Evolutionary conservation across 495 filamentous ascomycete genomes (phyloP).

Genomic region (Diplogelasinospora grovesii): DNA sequence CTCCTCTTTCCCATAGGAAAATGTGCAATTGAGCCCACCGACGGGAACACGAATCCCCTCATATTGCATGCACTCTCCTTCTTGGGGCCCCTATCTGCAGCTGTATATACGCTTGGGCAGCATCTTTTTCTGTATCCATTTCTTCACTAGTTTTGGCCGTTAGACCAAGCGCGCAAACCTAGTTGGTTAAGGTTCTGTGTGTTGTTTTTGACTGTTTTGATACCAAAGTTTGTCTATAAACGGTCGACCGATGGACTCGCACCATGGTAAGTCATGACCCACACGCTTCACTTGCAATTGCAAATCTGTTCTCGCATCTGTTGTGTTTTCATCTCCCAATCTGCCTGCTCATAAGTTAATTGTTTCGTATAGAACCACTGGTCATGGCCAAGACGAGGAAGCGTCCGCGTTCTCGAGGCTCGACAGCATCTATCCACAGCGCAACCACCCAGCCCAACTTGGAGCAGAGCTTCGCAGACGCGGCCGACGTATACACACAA

Average conservation of each 20-base stretch:
- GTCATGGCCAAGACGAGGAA: slow-evolving; percentile 42
- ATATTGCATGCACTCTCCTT: slow-evolving; percentile 12
- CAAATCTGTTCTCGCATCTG: not conserved
- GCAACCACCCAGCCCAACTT: slow-evolving; percentile 59
- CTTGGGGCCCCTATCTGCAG: not conserved
- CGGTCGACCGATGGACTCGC: slow-evolving; percentile 26
- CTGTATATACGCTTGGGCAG: slow-evolving; percentile 4
- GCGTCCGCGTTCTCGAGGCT: slow-evolving; percentile 70
- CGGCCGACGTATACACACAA: slow-evolving; percentile 45
- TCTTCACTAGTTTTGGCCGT: not conserved
- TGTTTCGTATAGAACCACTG: slow-evolving; percentile 20
- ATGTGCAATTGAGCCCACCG: slow-evolving; percentile 20
- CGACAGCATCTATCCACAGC: slow-evolving; percentile 75
- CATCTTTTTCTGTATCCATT: slow-evolving; percentile 8
- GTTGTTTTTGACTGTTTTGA: slow-evolving; percentile 15
- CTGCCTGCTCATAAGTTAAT: slow-evolving; percentile 10
- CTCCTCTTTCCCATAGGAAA: slow-evolving; percentile 16
- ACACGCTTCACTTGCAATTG: slow-evolving; percentile 2
- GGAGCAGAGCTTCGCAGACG: slow-evolving; percentile 49
- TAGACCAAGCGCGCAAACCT: not conserved
- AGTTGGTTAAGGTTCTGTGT: not conserved
- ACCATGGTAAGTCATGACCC: slow-evolving; percentile 22
- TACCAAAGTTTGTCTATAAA: slow-evolving; percentile 11
- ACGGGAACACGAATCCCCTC: slow-evolving; percentile 8
- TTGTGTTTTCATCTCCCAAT: not conserved